These are phyloP conservation scores for Trichocladium antarcticum DNA, from an alignment of 495 filamentous ascomycete genomes.

Conservation along the genomic window DNA sequence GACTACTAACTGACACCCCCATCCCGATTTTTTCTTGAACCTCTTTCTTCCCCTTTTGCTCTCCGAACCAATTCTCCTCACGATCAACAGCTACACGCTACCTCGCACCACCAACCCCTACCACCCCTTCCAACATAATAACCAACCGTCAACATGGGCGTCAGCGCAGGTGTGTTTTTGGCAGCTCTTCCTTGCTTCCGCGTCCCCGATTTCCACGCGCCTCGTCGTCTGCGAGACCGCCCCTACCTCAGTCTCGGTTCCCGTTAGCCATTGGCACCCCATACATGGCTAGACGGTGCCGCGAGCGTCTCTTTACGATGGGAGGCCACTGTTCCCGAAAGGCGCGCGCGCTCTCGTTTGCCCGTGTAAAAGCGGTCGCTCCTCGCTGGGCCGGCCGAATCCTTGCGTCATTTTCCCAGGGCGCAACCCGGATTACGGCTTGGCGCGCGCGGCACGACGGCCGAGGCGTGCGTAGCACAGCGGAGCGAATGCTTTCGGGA, in stretches of 20 bases:
- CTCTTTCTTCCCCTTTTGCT: constrained; percentile 7
- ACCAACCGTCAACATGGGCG: constrained; percentile 34
- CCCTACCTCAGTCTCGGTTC: background rate
- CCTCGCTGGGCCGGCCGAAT: background rate
- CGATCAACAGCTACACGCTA: background rate
- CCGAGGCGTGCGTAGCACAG: background rate
- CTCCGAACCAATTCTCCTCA: constrained; percentile 1
- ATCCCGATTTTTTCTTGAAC: constrained; percentile 16
- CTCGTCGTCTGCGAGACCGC: background rate
- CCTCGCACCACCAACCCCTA: constrained; percentile 1
- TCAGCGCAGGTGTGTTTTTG: constrained; percentile 32
- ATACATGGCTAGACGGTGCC: background rate
- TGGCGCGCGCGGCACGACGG: background rate
- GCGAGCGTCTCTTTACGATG: background rate
- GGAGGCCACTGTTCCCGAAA: background rate
- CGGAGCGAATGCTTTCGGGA: background rate
- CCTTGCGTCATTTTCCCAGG: constrained; percentile 32
- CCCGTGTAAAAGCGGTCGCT: background rate
- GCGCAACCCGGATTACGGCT: constrained; percentile 5
- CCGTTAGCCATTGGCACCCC: constrained; percentile 12
- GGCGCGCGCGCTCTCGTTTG: background rate
- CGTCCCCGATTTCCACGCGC: background rate
- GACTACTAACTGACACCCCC: constrained; percentile 12
- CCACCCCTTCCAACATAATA: constrained; percentile 1
- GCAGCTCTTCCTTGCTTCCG: background rate